Base-by-base conservation (phyloP, 768 basidiomycete species). In the Naganishia vishniacii region DNA sequence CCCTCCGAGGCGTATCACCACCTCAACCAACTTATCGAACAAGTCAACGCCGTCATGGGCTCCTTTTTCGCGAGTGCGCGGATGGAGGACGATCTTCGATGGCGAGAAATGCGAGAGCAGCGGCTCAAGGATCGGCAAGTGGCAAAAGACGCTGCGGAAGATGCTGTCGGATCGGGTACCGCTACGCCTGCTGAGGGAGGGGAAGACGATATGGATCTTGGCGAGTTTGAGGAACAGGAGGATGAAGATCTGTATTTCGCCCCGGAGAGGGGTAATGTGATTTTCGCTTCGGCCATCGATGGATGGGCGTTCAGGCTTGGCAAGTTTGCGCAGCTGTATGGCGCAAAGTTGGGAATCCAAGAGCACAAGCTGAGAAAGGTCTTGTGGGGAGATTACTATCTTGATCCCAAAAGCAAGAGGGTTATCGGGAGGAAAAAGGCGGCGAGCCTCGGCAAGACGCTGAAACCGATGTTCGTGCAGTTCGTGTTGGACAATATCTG, bases 41-140 rank as follows among this genome's bases (percentile, higher is more conserved):
- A 95, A 71, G 93, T 97, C 26, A 99, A 98, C 72, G 95, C 92
- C 0, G 90, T 98, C 56, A 94, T 98, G 91, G 95, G 95, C 0
- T 84, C 85, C 63, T 93, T 97, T 77, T 98, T 92, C 72, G 91
- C 93, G 3, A 84, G 88, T 1, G 94, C 97, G 67, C 81, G 95
- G 18, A 95, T 98, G 92, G 92, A 94, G 68, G 92, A 97, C 66
- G 93, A 98, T 78, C 77, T 91, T 23, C 82, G 90, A 15, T 95
- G 95, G 91, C 81, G 88, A 67, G 94, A 98, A 80, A 90, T 91
- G 68, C 85, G 89, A 29, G 91, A 97, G 71, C 82, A 85, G 23
- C 83, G 92, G 13, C 78, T 94, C 18, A 85, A 85, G 13, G 83
- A 82, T 25, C 88, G 75, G 18, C 46, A 63, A 44, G 71, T 70